A percentile compares a stretch with the other conserved stretches of the same genome.
These are phyloP conservation scores for Fonsecaea monophora DNA, from an alignment of 2,329 filamentous ascomycete genomes.

Conservation along the genomic window DNA sequence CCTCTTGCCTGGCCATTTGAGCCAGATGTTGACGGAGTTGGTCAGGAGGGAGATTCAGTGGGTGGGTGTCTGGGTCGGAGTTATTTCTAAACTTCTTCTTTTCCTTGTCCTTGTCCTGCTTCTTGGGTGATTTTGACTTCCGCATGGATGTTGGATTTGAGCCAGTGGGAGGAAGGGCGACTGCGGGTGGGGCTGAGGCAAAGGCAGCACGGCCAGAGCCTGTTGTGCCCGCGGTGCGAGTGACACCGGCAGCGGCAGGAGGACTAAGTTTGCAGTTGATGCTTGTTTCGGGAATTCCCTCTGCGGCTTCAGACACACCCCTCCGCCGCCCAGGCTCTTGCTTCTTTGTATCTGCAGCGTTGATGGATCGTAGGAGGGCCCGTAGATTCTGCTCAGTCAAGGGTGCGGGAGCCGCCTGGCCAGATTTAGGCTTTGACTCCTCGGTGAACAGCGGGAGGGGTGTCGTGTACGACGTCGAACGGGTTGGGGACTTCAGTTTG, in stretches of 20 bases:
- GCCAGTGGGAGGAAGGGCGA: conserved; percentile 23
- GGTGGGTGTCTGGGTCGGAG: conserved; percentile 70
- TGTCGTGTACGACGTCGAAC: conserved; percentile 36
- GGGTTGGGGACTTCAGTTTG: conserved; percentile 30
- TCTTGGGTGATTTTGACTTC: conserved; percentile 39
- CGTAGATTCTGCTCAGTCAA: conserved; percentile 39
- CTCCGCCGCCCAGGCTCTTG: conserved; percentile 7
- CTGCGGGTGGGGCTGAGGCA: conserved; percentile 24
- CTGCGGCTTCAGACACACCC: conserved; percentile 9
- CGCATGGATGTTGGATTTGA: conserved; percentile 34
- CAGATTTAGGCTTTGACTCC: conserved; percentile 27
- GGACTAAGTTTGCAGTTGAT: conserved; percentile 13
- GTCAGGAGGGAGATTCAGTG: conserved; percentile 88
- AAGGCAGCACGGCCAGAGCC: conserved; percentile 20
- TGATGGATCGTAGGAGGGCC: conserved; percentile 31
- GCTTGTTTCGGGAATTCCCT: conserved; percentile 11
- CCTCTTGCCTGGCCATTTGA: conserved; percentile 55
- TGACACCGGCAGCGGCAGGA: conserved; percentile 15
- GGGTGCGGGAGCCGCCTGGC: conserved; percentile 21
- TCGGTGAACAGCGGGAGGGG: conserved; percentile 36
- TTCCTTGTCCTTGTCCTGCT: conserved; percentile 36
- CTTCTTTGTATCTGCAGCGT: neutral
- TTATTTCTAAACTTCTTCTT: conserved; percentile 40
- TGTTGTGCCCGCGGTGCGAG: conserved; percentile 13
- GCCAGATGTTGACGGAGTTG: conserved; percentile 76